These are phyloP conservation scores for Amanita thiersii DNA, from an alignment of 768 basidiomycete genomes.

Conservation along the genomic window DNA sequence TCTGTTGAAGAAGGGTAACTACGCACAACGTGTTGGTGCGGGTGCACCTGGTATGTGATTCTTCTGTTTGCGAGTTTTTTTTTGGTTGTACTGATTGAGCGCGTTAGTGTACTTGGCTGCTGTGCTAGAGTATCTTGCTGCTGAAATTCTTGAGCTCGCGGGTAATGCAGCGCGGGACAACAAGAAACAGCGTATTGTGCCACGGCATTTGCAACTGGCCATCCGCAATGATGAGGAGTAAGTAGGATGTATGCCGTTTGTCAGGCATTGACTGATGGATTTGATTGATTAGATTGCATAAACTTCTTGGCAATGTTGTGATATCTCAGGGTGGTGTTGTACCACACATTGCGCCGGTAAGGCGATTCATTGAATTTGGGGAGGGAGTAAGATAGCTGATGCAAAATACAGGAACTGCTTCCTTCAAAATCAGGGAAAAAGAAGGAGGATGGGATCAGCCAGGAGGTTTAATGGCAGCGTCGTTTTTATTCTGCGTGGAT, in stretches of 20 bases:
- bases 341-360: slow-evolving; percentile 54
- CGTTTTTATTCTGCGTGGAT: slow-evolving; percentile 11
- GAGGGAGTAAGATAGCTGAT: background rate
- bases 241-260: slow-evolving; percentile 7
- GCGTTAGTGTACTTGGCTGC: slow-evolving; percentile 76
- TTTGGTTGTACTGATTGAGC: slow-evolving; percentile 7
- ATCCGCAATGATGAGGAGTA: slow-evolving; percentile 89
- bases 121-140: slow-evolving; percentile 87
- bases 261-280: background rate
- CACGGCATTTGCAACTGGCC: slow-evolving; percentile 86
- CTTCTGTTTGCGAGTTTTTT: background rate
- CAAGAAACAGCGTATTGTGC: slow-evolving; percentile 92
- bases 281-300: slow-evolving; percentile 47
- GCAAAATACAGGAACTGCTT: slow-evolving; percentile 24
- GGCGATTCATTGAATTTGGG: background rate
- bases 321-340: slow-evolving; percentile 84
- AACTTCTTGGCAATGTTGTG: slow-evolving; percentile 72
- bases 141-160: slow-evolving; percentile 89
- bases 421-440: slow-evolving; percentile 36
- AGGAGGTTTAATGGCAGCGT: slow-evolving; percentile 31
- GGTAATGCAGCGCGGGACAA: slow-evolving; percentile 80
- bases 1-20: slow-evolving; percentile 83
- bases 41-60: slow-evolving; percentile 65
- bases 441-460: slow-evolving; percentile 36
- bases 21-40: slow-evolving; percentile 81